Base-by-base conservation (phyloP, 805 yeast genomes). In the Ogataea philodendri region DNA sequence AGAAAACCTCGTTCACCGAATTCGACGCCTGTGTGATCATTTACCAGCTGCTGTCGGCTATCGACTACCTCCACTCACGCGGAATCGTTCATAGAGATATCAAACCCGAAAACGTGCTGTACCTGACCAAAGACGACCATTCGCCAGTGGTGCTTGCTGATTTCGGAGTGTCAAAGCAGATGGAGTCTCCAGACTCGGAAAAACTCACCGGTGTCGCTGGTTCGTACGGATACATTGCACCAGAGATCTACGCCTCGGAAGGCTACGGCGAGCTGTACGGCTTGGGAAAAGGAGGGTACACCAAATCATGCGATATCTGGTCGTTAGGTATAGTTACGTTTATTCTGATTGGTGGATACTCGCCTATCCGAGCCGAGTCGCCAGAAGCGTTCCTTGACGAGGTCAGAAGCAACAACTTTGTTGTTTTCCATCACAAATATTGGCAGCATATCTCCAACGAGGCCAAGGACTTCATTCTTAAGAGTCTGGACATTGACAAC, bases 291-390 rank as follows among this genome's bases (percentile, higher is more conserved):
- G 57, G 52, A 10, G 97, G 96, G 7, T 97, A 90, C 62, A 95
- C 96, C 24, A 86, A 84, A 52, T 90, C 96, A 1, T 90, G 96
- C 63, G 98, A 90, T 59, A 75, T 90, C 37, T 90, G 98, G 98
- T 84, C 95, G 1, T 57, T 90, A 24, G 98, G 98, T 22, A 95
- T 90, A 7, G 86, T 90, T 28, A 77, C 96, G 0, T 93, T 87
- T 60, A 89, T 97, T 0, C 64, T 89, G 29, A 68, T 90, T 28
- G 87, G 93, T 49, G 98, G 98, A 1, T 87, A 88, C 57, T 82
- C 95, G 5, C 96, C 97, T 3, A 87, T 90, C 60, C 66, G 89
- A 32, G 78, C 96, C 1, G 96, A 89, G 54, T 81, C 76, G 30
- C 86, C 84, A 1, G 74, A 71, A 36, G 94, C 84, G 37, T 90